Evolutionary conservation across 139 green algal species (phyloP).

Genomic region (Tetradesmus obliquus): DNA sequence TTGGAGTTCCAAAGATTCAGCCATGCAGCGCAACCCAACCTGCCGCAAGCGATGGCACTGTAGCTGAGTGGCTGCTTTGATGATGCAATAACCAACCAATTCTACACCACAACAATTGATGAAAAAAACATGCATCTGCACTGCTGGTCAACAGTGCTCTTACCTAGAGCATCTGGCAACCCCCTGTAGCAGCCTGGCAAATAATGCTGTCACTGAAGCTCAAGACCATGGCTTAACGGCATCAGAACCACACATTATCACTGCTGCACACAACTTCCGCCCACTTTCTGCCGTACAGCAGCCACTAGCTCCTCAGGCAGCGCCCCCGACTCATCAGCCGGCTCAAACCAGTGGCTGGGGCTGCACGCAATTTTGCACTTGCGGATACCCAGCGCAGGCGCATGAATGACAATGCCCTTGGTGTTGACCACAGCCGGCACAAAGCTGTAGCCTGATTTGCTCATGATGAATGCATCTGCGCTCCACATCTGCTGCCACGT

Average conservation of each 20-base stretch:
- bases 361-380: slow-evolving; percentile 35
- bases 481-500: slow-evolving; percentile 34
- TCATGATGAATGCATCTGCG: slow-evolving; percentile 12
- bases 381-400: neutral
- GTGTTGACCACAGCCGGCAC: slow-evolving; percentile 16
- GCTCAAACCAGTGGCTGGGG: slow-evolving; percentile 21
- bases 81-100: too few relatives aligned
- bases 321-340: neutral
- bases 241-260: neutral
- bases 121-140: too few relatives aligned
- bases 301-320: neutral
- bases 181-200: too few relatives aligned
- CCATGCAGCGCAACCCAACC: too few relatives aligned
- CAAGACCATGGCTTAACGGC: too few relatives aligned
- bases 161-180: too few relatives aligned
- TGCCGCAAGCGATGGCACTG: too few relatives aligned
- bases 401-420: slow-evolving; percentile 1
- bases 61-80: too few relatives aligned
- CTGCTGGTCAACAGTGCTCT: too few relatives aligned
- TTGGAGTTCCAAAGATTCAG: too few relatives aligned
- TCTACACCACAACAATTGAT: too few relatives aligned
- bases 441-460: slow-evolving; percentile 27
- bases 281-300: neutral
- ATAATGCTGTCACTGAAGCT: too few relatives aligned
- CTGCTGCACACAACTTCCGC: neutral